Base-by-base conservation (phyloP, 768 basidiomycete species). In the Amanita jacksonii region DNA sequence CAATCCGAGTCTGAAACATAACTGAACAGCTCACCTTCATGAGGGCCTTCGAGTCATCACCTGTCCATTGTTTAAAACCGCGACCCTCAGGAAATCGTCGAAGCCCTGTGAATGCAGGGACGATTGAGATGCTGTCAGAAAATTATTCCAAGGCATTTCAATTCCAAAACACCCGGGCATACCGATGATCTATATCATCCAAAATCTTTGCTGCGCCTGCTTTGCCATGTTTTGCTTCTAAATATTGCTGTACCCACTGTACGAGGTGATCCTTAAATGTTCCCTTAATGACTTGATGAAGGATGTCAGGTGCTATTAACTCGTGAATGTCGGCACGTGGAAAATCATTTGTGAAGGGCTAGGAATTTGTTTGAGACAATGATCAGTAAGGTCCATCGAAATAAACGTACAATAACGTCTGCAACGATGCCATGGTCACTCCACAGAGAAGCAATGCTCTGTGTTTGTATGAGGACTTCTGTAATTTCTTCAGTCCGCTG, bases 211-310 rank as follows among this genome's bases (percentile, higher is more conserved):
- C 27, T 28, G 27, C 27, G 7, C 12, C 27, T 6, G 7, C 7
- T 12, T 36, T 36, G 6, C 6, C 6, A 36, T 36, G 35, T 5
- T 6, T n/a, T 8, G n/a, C 7, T 6, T 36, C 9, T 15, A 36
- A 6, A 22, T 36, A 36, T 5, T 36, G 7, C 20, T 36, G 7
- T 6, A 36, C 35, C 35, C 35, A 36, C 15, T 5, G 6, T 6
- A 36, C 35, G 15, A 36, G 20, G 35, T 36, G 35, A 36, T 36
- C 35, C 35, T 36, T 36, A n/a, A 36, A 69, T 1, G 53, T 59
- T 8, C 66, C 64, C 43, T 68, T 68, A 50, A 68, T 65, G 1
- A 69, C 16, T 48, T 68, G 65, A 46, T 69, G 65, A 2, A 67
- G 55, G 1, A 66, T 49, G 47, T 66, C 62, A 1, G 64, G 61